Conservation (phyloP, 495 filamentous ascomycete species). For the Neurospora sp. region DNA sequence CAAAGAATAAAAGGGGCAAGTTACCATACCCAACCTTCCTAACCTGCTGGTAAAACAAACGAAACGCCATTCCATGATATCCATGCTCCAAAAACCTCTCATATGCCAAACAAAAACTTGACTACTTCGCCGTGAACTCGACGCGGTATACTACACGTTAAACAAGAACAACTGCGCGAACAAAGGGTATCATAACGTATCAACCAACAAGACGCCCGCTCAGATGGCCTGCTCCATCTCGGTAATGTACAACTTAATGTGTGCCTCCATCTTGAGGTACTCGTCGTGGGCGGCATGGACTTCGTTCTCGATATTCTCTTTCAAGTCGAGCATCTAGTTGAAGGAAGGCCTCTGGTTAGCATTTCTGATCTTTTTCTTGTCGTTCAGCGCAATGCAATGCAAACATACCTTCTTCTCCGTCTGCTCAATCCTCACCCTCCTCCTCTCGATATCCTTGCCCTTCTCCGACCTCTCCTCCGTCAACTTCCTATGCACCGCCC, state of each 20-base stretch:
- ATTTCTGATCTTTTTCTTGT: not conserved
- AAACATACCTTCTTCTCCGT: conserved; percentile 88
- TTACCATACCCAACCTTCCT: not conserved
- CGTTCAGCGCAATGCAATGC: not conserved
- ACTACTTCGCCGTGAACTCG: not conserved
- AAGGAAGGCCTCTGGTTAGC: not conserved
- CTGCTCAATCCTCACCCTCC: conserved; percentile 87
- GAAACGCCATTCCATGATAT: conserved; percentile 19
- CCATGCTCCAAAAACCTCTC: not conserved
- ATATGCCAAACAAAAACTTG: not conserved
- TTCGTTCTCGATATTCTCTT: conserved; percentile 93
- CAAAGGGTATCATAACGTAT: not conserved
- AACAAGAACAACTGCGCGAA: not conserved
- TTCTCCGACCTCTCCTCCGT: conserved; percentile 78
- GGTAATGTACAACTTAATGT: conserved; percentile 94
- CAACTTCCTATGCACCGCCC: conserved; percentile 66
- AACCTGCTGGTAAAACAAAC: conserved; percentile 11
- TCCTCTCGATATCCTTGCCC: conserved; percentile 79
- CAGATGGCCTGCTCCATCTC: conserved; percentile 93
- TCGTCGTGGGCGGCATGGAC: conserved; percentile 79
- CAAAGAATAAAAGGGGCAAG: not conserved
- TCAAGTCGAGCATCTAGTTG: conserved; percentile 83
- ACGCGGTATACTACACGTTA: not conserved
- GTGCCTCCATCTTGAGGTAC: conserved; percentile 91
- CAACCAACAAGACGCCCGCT: conserved; percentile 12